Base-by-base conservation (phyloP, 2,329 filamentous ascomycete genomes). In the Pseudopithomyces maydicus region DNA sequence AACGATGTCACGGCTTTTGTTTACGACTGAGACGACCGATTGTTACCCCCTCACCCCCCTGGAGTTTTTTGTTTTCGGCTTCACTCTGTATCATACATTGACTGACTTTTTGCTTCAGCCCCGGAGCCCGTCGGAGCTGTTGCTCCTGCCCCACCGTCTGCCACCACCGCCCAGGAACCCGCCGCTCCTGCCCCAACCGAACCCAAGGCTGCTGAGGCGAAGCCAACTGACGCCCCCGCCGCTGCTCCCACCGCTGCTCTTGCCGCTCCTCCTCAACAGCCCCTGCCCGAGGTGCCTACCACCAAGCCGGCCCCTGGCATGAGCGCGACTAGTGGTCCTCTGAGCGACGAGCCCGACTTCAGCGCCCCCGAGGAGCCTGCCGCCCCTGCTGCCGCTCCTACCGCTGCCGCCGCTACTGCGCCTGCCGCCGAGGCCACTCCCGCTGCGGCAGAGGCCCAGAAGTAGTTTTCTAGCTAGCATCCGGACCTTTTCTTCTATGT, bases 281-380 rank as follows among this genome's bases (percentile, higher is more conserved):
- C 66, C 36, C 51, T 64, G 10, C 67, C 71, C 6, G 62, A 62
- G 11, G 53, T 72, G 39, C 71, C 73, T 4, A 53, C 64, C 7
- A 61, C 59, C 12, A 65, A 70, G 58, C 66, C 68, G 22, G 72
- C 72, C 20, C 70, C 70, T 17, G 73, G 74, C 33, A 77, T 77
- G 74, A 75, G 72, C 35, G 74, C 74, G 12, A 77, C 74, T 10
- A 75, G 72, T 33, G 74, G 74, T 15, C 74, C 74, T 10, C 56
- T 77, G 65, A 66, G 63, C 38, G 73, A 74, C 22, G 65, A 74
- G 49, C 68, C 67, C 23, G 64, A 69, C 52, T 72, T 75, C 38
- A 57, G 56, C 23, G 59, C 62, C 17, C 66, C 68, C 11, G 59
- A 68, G 60, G 60, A 64, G 7, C 49, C 61, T 42, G 52, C 62